Evolutionary conservation across 257 asterid species (phyloP).

Genomic region (Knoxia roxburghii): DNA sequence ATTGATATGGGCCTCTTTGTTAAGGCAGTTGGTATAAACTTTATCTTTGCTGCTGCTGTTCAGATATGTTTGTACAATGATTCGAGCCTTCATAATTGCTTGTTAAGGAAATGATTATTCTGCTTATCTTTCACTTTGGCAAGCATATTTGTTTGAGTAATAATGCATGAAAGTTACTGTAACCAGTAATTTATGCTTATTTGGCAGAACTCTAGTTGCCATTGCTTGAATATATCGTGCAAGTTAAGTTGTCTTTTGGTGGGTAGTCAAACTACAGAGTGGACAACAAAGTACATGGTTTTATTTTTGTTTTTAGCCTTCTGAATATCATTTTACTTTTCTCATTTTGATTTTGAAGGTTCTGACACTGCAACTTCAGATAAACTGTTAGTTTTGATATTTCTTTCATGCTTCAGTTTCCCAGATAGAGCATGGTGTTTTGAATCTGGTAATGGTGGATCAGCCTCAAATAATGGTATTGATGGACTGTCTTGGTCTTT

Average conservation of each 20-base stretch:
- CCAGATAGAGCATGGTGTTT: constrained; percentile 37
- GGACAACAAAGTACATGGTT: not conserved
- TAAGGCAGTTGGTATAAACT: constrained; percentile 37
- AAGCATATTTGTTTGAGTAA: not conserved
- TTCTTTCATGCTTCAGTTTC: constrained; percentile 27
- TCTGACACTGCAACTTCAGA: not conserved
- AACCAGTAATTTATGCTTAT: not conserved
- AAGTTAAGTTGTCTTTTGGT: not conserved
- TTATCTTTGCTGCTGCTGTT: not conserved
- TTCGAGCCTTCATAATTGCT: not conserved
- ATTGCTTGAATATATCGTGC: not conserved
- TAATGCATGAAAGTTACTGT: not conserved
- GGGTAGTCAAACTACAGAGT: not conserved
- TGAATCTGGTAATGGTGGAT: constrained; percentile 25
- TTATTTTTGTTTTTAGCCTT: not conserved
- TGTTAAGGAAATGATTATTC: not conserved
- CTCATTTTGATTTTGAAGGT: not conserved
- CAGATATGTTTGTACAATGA: not conserved
- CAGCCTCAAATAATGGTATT: constrained; percentile 37
- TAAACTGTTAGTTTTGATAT: not conserved
- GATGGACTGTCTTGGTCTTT: constrained; percentile 46
- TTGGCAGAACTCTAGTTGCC: not conserved
- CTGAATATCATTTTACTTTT: not conserved
- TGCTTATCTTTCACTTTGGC: not conserved
- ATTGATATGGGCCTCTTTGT: constrained; percentile 23